phyloP scores from a whole-genome alignment of 352 stramenopile genomes.

The Pythium phragmitis region DNA sequence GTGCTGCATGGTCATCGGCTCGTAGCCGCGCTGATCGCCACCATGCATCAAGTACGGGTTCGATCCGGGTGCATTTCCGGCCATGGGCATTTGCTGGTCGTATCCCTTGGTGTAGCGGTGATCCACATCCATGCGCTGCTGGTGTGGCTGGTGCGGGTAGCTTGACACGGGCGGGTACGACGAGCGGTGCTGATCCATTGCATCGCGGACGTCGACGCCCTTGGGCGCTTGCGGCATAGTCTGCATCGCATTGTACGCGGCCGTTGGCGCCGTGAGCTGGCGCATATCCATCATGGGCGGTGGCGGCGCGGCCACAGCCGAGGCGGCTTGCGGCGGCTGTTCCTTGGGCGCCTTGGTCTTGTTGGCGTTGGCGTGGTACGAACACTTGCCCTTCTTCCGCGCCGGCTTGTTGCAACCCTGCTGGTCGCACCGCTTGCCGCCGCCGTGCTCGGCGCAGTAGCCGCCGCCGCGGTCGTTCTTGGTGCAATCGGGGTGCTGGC shows the following conservation, averaged over 20 bases:
- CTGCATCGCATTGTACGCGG: constrained; percentile 38
- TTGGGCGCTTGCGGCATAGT: constrained; percentile 35
- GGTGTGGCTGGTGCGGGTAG: constrained; percentile 29
- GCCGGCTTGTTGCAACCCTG: constrained; percentile 77
- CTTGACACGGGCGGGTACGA: constrained; percentile 36
- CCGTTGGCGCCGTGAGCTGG: constrained; percentile 68
- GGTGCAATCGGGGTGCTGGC: constrained; percentile 82
- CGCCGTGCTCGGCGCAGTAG: constrained; percentile 85
- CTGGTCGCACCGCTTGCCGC: constrained; percentile 79
- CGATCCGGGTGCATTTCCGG: constrained; percentile 7
- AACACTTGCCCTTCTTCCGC: constrained; percentile 87
- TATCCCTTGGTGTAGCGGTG: constrained; percentile 75
- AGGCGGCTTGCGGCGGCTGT: neutral
- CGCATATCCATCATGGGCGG: constrained; percentile 84
- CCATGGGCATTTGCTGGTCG: constrained; percentile 34
- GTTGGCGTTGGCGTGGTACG: constrained; percentile 74
- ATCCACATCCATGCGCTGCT: constrained; percentile 59
- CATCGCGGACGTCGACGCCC: constrained; percentile 37
- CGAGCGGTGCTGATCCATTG: constrained; percentile 47
- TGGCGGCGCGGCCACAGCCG: constrained; percentile 13
- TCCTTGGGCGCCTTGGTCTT: constrained; percentile 72
- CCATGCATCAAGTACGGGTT: constrained; percentile 75
- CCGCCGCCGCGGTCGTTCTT: constrained; percentile 87
- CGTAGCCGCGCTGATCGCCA: constrained; percentile 69
- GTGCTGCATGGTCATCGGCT: constrained; percentile 56